Evolutionary conservation across 805 yeast genomes (phyloP).

Genomic region (Starmerella sirachaensis): DNA sequence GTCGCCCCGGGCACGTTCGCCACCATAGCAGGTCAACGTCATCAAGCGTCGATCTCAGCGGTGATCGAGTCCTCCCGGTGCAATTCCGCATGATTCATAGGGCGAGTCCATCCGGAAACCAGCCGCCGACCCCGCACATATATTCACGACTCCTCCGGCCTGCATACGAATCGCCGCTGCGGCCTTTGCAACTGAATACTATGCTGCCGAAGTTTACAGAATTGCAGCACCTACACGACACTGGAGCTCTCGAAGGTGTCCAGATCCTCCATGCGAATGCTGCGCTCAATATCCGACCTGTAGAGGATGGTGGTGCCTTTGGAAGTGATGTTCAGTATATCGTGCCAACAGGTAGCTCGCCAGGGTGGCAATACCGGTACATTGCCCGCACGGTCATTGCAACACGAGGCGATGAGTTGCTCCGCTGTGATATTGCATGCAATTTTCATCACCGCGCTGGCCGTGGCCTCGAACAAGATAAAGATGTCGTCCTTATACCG

Average conservation of each 20-base stretch:
- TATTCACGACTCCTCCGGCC: conserved; percentile 28
- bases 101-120: too few relatives aligned
- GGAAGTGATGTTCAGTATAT: conserved; percentile 21
- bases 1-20: conserved; percentile 4
- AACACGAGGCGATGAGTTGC: conserved; percentile 26
- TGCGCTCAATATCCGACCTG: conserved; percentile 18
- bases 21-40: conserved; percentile 23
- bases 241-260: conserved; percentile 15
- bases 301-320: conserved; percentile 1
- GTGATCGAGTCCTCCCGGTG: conserved; percentile 23
- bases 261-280: conserved; percentile 28
- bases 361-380: conserved; percentile 16
- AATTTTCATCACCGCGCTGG: conserved; percentile 15
- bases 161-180: conserved; percentile 28
- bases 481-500: conserved; percentile 28
- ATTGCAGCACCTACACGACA: conserved; percentile 17
- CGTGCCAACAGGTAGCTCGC: conserved; percentile 8
- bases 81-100: conserved; percentile 20
- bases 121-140: conserved; percentile 18
- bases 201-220: conserved; percentile 24
- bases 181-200: conserved; percentile 22
- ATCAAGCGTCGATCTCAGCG: conserved; percentile 20
- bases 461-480: conserved; percentile 21
- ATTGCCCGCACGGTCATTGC: conserved; percentile 24
- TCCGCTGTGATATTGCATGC: conserved; percentile 18